Conservation (phyloP, 2,329 filamentous ascomycete genomes). For the Fusarium coffeatum region DNA sequence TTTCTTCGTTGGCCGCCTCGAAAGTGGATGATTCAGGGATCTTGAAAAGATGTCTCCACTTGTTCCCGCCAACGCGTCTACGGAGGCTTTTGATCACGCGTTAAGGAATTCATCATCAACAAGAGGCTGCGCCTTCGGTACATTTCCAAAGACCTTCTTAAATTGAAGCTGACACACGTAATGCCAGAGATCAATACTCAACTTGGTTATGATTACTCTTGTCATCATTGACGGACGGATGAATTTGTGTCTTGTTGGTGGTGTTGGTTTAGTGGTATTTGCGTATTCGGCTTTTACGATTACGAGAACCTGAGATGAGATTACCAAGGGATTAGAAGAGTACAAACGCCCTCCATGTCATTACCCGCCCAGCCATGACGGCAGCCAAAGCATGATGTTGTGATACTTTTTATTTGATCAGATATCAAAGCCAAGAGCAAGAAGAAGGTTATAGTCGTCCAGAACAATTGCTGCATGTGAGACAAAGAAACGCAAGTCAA, state of each 20-base stretch:
- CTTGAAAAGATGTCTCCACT: constrained; percentile 21
- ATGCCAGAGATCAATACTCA: constrained; percentile 8
- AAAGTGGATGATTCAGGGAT: constrained; percentile 34
- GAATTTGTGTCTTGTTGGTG: not conserved
- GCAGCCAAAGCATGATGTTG: not conserved
- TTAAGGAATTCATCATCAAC: not conserved
- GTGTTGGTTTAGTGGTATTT: constrained; percentile 3
- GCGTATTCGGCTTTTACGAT: constrained; percentile 40
- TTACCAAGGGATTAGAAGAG: not conserved
- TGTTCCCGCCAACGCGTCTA: constrained; percentile 29
- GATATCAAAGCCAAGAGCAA: not conserved
- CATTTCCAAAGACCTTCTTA: not conserved
- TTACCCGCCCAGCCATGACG: not conserved
- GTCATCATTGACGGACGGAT: not conserved
- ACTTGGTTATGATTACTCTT: constrained; percentile 4
- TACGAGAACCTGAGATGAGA: constrained; percentile 19
- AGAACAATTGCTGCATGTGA: not conserved
- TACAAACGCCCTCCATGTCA: not conserved
- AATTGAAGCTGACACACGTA: constrained; percentile 16
- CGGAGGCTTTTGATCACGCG: constrained; percentile 8
- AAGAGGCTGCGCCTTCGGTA: constrained; percentile 14
- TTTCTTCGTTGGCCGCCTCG: constrained; percentile 27
- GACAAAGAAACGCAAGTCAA: constrained; percentile 16
- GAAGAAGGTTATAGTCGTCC: not conserved
- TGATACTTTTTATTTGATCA: not conserved